Evolutionary conservation across 202 grass and related monocot genomes (phyloP).

Genomic region (Zoysia matrella): DNA sequence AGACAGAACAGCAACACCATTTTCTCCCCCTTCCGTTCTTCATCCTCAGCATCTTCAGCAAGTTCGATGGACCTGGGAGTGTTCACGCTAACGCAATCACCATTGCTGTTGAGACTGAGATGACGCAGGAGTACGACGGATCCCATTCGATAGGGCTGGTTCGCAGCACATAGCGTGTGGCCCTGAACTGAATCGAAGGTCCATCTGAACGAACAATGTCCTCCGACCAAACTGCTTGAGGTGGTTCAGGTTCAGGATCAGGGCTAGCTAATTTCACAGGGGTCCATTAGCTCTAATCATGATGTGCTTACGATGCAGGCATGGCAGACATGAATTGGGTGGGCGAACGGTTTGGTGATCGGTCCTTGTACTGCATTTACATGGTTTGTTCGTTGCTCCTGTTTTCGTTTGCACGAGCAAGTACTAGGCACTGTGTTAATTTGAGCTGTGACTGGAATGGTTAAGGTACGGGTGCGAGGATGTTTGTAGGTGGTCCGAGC

Average conservation of each 20-base stretch:
- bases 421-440: background rate
- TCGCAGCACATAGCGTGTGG: slow-evolving; percentile 11
- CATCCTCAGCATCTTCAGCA: background rate
- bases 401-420: background rate
- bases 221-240: slow-evolving; percentile 14
- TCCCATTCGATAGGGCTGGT: background rate
- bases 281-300: slow-evolving; percentile 12
- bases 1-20: background rate
- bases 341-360: slow-evolving; percentile 16
- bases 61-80: background rate
- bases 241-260: background rate
- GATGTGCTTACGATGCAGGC: background rate
- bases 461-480: background rate
- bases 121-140: background rate
- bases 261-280: background rate
- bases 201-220: background rate
- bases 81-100: background rate
- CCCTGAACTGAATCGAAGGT: slow-evolving; percentile 13
- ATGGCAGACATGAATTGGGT: background rate
- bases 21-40: background rate
- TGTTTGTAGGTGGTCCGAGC: background rate
- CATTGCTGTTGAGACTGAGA: background rate
- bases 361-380: slow-evolving; percentile 20
- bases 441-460: background rate
- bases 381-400: slow-evolving; percentile 24